A percentile compares a stretch with the other conserved stretches of the same genome.
These are phyloP conservation scores for Scolecobasidium constrictum DNA, from an alignment of 2,329 filamentous ascomycete genomes.

Conservation along the genomic window DNA sequence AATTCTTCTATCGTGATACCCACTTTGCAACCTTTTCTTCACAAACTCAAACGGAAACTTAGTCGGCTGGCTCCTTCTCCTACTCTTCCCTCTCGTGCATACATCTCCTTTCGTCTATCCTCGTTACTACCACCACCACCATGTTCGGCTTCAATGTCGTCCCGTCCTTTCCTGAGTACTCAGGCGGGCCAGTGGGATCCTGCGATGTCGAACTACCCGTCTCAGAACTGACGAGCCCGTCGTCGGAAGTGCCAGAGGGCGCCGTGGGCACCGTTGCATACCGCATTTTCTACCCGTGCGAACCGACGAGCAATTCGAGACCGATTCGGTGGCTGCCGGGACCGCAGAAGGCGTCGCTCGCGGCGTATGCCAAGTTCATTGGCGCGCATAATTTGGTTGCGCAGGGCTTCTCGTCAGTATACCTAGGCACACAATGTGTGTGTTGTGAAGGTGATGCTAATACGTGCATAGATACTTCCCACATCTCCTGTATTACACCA, in stretches of 20 bases:
- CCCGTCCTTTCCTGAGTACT: constrained; percentile 55
- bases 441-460: neutral
- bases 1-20: no score
- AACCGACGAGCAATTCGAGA: constrained; percentile 36
- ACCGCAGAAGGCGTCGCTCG: constrained; percentile 63
- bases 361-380: constrained; percentile 66
- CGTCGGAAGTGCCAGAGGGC: constrained; percentile 40
- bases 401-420: constrained; percentile 24
- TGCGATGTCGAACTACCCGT: constrained; percentile 72
- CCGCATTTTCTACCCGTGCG: constrained; percentile 70
- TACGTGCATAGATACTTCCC: constrained; percentile 47
- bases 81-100: no score
- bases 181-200: constrained; percentile 67
- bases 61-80: no score
- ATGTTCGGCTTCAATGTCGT: constrained; percentile 2
- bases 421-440: neutral
- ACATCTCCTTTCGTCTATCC: no score
- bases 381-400: constrained; percentile 47
- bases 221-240: constrained; percentile 32
- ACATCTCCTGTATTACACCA: constrained; percentile 60
- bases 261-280: constrained; percentile 64
- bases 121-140: no score
- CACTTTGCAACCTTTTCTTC: no score
- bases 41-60: no score
- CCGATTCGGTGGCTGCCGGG: constrained; percentile 66